These are phyloP conservation scores for Candida schatavii DNA, from an alignment of 805 yeast genomes.

Conservation along the genomic window DNA sequence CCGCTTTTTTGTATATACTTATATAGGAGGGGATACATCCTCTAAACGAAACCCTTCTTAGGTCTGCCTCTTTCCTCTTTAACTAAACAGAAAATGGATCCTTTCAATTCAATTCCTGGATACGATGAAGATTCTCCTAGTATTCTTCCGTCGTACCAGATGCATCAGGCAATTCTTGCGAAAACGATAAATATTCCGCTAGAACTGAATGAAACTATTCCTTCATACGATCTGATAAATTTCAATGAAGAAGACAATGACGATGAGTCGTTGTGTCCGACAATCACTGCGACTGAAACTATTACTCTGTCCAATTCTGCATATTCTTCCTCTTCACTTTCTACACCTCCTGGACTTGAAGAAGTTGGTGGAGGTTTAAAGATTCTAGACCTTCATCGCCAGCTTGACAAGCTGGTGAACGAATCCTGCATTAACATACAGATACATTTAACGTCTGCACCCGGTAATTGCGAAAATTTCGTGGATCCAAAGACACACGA, in stretches of 20 bases:
- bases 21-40: no score
- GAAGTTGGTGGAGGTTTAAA: neutral
- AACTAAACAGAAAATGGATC: neutral
- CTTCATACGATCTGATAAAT: neutral
- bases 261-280: neutral
- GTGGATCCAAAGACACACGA: slow-evolving; percentile 1
- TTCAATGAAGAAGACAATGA: slow-evolving; percentile 1
- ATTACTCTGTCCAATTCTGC: neutral
- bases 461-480: neutral
- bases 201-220: neutral
- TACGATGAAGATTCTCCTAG: neutral
- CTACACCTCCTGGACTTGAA: neutral
- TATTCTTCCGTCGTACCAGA: slow-evolving; percentile 5
- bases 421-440: neutral
- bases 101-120: neutral
- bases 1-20: no score
- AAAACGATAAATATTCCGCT: neutral
- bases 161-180: slow-evolving; percentile 5
- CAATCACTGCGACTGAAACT: neutral
- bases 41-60: no score
- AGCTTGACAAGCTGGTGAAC: neutral
- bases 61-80: no score
- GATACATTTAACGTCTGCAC: neutral
- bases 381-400: slow-evolving; percentile 1
- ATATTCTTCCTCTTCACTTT: neutral